These are phyloP conservation scores for Globisporangium splendens DNA, from an alignment of 352 stramenopile genomes.

Conservation along the genomic window DNA sequence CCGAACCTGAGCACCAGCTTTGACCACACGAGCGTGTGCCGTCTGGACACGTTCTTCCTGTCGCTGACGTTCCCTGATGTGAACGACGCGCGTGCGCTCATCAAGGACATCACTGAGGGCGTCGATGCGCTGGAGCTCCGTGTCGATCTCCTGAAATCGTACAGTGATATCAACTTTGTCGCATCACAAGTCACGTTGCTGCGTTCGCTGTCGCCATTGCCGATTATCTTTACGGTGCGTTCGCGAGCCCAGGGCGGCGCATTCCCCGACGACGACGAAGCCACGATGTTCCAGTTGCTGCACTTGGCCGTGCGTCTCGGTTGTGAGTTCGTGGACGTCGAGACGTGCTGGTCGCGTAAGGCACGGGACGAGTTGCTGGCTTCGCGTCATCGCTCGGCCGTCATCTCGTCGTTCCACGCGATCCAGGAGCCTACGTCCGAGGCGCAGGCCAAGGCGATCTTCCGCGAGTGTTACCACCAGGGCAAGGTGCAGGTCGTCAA, in stretches of 20 bases:
- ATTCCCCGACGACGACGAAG: constrained; percentile 90
- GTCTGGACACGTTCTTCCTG: constrained; percentile 72
- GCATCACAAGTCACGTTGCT: constrained; percentile 67
- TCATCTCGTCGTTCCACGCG: constrained; percentile 82
- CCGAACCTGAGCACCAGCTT: constrained; percentile 47
- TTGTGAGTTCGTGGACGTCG: constrained; percentile 96
- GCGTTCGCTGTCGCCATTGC: constrained; percentile 87
- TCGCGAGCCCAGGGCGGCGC: constrained; percentile 92
- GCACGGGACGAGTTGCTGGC: constrained; percentile 52
- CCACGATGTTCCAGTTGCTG: constrained; percentile 86
- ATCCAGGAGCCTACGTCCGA: constrained; percentile 51
- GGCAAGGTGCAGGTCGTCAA: constrained; percentile 88
- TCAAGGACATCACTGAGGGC: constrained; percentile 61
- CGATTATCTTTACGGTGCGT: constrained; percentile 96
- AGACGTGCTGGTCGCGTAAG: constrained; percentile 85
- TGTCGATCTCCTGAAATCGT: constrained; percentile 87
- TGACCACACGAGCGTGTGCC: constrained; percentile 41
- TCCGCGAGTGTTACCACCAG: constrained; percentile 64
- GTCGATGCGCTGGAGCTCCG: constrained; percentile 96
- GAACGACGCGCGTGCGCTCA: constrained; percentile 36
- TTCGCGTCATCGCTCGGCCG: constrained; percentile 37
- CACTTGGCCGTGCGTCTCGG: constrained; percentile 89
- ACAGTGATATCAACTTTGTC: constrained; percentile 56
- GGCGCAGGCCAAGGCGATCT: constrained; percentile 44
- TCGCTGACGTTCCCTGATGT: constrained; percentile 73